Percentiles rank a stretch among this genome's conserved stretches.
Conservation (phyloP, 495 filamentous ascomycete genomes). For the Trichoderma orchidacearum region DNA sequence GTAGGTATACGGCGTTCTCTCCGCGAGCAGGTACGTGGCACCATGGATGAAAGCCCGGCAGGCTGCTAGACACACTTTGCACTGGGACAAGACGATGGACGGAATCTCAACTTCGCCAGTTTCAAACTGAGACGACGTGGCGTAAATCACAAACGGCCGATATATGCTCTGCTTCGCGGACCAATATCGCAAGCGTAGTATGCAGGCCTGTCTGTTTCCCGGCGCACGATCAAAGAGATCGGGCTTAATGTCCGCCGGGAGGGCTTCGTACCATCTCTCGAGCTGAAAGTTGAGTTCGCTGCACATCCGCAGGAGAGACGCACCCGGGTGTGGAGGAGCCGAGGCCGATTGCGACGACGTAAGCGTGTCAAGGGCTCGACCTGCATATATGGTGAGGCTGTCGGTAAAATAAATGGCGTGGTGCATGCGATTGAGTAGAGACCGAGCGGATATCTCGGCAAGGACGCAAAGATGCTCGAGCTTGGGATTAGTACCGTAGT, state of each 20-base stretch:
- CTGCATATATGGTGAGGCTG: not conserved
- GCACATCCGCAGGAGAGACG: not conserved
- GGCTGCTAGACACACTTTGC: not conserved
- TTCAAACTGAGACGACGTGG: not conserved
- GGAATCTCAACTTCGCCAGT: not conserved
- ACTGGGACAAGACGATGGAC: not conserved
- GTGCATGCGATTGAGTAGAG: not conserved
- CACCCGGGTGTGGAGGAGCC: not conserved
- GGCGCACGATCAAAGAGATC: not conserved
- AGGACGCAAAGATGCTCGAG: not conserved
- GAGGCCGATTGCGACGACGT: not conserved
- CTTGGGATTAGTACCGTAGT: not conserved
- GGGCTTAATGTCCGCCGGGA: not conserved
- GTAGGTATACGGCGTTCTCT: not conserved
- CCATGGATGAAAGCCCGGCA: not conserved
- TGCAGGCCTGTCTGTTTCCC: not conserved
- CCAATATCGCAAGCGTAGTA: not conserved
- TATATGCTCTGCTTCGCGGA: not conserved
- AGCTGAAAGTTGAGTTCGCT: not conserved
- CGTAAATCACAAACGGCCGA: not conserved
- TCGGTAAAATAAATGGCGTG: not conserved
- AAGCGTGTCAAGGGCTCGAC: not conserved
- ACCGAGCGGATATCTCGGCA: not conserved
- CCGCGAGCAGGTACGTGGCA: not conserved
- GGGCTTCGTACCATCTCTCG: not conserved